A percentile compares a stretch with the other conserved stretches of the same genome.
These are phyloP conservation scores for Hymenoscyphus fructigenus DNA, from an alignment of 2,329 filamentous ascomycete genomes.

Conservation along the genomic window DNA sequence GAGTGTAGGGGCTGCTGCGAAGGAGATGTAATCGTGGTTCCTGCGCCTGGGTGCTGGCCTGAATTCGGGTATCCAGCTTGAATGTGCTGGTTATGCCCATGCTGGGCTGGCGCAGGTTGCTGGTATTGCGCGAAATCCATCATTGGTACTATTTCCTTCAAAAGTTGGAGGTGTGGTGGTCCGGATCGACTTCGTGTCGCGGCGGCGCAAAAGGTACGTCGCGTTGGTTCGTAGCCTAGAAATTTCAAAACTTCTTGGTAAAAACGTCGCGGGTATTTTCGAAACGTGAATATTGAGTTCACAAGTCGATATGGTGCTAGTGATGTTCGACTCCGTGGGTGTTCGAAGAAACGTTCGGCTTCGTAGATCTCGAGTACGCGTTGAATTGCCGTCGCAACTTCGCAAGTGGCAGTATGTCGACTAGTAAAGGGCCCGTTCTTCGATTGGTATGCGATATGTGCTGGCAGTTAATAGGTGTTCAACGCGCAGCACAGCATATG, in stretches of 20 bases:
- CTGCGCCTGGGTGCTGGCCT: slow-evolving; percentile 50
- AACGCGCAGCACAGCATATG: slow-evolving; percentile 58
- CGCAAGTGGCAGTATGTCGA: slow-evolving; percentile 25
- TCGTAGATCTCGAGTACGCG: slow-evolving; percentile 21
- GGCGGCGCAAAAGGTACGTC: slow-evolving; percentile 17
- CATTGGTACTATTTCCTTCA: slow-evolving; percentile 43
- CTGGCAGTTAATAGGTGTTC: slow-evolving; percentile 57
- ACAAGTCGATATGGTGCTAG: background rate
- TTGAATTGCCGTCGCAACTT: slow-evolving; percentile 29
- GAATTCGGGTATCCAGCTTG: slow-evolving; percentile 62
- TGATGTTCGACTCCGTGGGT: background rate
- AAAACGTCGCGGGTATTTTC: slow-evolving; percentile 9
- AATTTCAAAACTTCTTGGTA: background rate
- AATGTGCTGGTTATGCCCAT: slow-evolving; percentile 59
- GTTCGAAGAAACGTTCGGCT: background rate
- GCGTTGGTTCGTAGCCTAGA: slow-evolving; percentile 16
- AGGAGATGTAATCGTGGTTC: slow-evolving; percentile 64
- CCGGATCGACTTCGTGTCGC: slow-evolving; percentile 11
- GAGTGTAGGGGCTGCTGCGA: slow-evolving; percentile 68
- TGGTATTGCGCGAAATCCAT: slow-evolving; percentile 78
- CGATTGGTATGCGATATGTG: slow-evolving; percentile 56
- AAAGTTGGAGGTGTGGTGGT: slow-evolving; percentile 32
- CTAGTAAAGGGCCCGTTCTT: slow-evolving; percentile 36
- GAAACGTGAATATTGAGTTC: background rate
- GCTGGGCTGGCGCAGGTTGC: slow-evolving; percentile 58